Percentiles rank a stretch among this genome's conserved stretches.
These are phyloP conservation scores for Miscanthus lutarioriparius DNA, from an alignment of 176 grass and related monocot genomes.

Conservation along the genomic window DNA sequence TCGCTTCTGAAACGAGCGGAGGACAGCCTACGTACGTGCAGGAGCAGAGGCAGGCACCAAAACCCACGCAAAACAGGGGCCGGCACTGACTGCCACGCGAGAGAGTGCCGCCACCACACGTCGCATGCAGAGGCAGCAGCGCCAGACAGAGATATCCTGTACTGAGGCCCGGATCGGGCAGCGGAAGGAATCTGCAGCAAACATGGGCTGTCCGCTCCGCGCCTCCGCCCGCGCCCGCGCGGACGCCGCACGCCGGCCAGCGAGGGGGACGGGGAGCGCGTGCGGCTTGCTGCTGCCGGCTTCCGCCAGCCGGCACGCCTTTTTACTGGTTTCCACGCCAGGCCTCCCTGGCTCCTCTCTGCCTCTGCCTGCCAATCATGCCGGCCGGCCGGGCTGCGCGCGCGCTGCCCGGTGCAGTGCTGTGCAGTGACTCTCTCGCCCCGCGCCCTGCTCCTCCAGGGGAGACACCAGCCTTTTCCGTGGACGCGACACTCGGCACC, in stretches of 20 bases:
- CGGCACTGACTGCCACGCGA: constrained; percentile 18
- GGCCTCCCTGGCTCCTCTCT: neutral
- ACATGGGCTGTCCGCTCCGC: constrained; percentile 40
- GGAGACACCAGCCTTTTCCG: constrained; percentile 41
- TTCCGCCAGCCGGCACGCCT: constrained; percentile 15
- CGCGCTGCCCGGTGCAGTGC: neutral
- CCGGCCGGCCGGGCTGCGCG: neutral
- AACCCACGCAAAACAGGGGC: constrained; percentile 12
- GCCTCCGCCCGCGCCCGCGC: neutral
- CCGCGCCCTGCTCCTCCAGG: constrained; percentile 23
- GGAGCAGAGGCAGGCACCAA: neutral
- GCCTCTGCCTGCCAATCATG: neutral
- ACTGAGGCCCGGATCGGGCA: constrained; percentile 13
- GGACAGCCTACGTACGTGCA: neutral
- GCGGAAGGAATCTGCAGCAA: constrained; percentile 39
- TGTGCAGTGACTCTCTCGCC: neutral
- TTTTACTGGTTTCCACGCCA: constrained; percentile 33
- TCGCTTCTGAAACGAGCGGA: neutral
- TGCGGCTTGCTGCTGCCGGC: constrained; percentile 12
- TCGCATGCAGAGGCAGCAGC: neutral
- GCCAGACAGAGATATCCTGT: neutral
- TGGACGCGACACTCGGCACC: constrained; percentile 29
- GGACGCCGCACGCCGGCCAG: neutral
- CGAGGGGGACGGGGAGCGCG: neutral
- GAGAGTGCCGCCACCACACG: neutral